These are phyloP conservation scores for Ciborinia camelliae DNA, from an alignment of 2,329 filamentous ascomycete genomes.

Conservation along the genomic window DNA sequence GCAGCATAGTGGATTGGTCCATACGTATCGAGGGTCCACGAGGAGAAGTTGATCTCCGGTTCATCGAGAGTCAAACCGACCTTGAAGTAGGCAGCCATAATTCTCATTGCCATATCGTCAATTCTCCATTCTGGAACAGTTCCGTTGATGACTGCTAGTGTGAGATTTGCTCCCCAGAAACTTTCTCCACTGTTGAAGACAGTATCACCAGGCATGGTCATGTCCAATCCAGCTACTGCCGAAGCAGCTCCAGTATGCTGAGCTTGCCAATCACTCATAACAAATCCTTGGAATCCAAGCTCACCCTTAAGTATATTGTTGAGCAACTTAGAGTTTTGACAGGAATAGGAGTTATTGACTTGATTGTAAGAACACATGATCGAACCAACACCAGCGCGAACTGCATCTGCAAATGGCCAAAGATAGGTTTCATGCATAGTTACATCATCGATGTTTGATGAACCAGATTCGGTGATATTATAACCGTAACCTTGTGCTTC, in stretches of 20 bases:
- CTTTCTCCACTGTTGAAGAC: slow-evolving; percentile 63
- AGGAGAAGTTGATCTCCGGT: slow-evolving; percentile 72
- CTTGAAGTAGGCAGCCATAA: slow-evolving; percentile 68
- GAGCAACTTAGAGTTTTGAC: slow-evolving; percentile 73
- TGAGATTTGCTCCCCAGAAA: slow-evolving; percentile 80
- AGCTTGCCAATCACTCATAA: slow-evolving; percentile 78
- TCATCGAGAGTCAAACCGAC: slow-evolving; percentile 52
- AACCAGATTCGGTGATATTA: slow-evolving; percentile 58
- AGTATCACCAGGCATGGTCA: slow-evolving; percentile 87
- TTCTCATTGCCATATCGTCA: slow-evolving; percentile 89
- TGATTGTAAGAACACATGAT: slow-evolving; percentile 87
- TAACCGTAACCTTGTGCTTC: slow-evolving; percentile 55
- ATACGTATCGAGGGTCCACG: slow-evolving; percentile 75
- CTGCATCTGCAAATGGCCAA: slow-evolving; percentile 54
- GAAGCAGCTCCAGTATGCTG: slow-evolving; percentile 15
- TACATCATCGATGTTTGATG: slow-evolving; percentile 55
- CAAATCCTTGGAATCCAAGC: slow-evolving; percentile 76
- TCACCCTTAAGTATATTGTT: slow-evolving; percentile 77
- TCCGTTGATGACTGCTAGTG: slow-evolving; percentile 82
- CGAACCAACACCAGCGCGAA: slow-evolving; percentile 72
- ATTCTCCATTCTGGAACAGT: slow-evolving; percentile 83
- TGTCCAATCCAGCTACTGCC: slow-evolving; percentile 48
- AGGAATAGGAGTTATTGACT: slow-evolving; percentile 75
- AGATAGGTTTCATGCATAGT: slow-evolving; percentile 59
- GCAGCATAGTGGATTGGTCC: slow-evolving; percentile 40